Evolutionary conservation across 1,139 yeast genomes (phyloP).

Genomic region (Yamadazyma blattariae): DNA sequence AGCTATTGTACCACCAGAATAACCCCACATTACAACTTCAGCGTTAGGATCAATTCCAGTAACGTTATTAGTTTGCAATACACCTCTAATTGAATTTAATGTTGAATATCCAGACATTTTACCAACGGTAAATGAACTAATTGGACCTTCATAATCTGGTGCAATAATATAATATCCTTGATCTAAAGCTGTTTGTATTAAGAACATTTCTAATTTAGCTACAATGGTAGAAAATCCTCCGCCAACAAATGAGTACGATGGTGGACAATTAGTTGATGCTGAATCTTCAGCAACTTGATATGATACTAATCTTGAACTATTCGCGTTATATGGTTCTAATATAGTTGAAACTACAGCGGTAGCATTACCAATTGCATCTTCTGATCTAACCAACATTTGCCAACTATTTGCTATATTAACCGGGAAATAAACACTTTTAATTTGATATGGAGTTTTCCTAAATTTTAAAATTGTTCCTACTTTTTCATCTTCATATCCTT

Average conservation of each 20-base stretch:
- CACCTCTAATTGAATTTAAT: constrained; percentile 27
- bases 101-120: constrained; percentile 25
- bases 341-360: constrained; percentile 30
- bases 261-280: constrained; percentile 26
- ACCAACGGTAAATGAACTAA: constrained; percentile 28
- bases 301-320: constrained; percentile 19
- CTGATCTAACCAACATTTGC: constrained; percentile 34
- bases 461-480: constrained; percentile 25
- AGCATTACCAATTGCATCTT: constrained; percentile 30
- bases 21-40: constrained; percentile 30
- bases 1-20: constrained; percentile 36
- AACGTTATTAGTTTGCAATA: constrained; percentile 17
- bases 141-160: constrained; percentile 34
- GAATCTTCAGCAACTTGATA: constrained; percentile 34
- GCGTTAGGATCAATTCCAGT: constrained; percentile 24
- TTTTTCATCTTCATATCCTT: constrained; percentile 20
- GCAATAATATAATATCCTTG: constrained; percentile 31
- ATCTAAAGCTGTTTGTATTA: constrained; percentile 22
- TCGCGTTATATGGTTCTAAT: constrained; percentile 29
- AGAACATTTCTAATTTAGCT: constrained; percentile 22
- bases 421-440: constrained; percentile 14
- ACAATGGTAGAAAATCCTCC: constrained; percentile 17
- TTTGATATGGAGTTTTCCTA: constrained; percentile 21
- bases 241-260: constrained; percentile 26
- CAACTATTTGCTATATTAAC: constrained; percentile 21